A percentile compares a stretch with the other conserved stretches of the same genome.
These are phyloP conservation scores for Fraxinus latifolia DNA, from an alignment of 305 asterid species.

Conservation along the genomic window DNA sequence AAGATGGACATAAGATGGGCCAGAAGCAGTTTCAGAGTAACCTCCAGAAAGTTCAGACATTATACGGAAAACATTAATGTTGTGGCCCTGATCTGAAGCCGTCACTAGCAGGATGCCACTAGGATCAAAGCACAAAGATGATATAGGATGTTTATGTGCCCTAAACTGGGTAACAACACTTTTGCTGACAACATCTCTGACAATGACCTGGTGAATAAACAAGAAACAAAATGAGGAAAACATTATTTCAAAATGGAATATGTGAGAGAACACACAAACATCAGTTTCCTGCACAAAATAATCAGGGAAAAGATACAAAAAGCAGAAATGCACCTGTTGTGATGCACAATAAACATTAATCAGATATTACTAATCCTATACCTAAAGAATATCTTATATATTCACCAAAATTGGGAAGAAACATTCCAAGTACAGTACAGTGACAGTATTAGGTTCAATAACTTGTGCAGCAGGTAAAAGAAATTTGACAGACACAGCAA, in stretches of 20 bases:
- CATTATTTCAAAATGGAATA: not conserved
- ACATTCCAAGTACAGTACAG: not conserved
- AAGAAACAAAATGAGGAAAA: slow-evolving; percentile 7
- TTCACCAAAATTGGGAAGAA: not conserved
- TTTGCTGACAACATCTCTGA: slow-evolving; percentile 72
- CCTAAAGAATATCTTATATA: not conserved
- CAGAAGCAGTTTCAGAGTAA: slow-evolving; percentile 40
- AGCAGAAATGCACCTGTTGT: not conserved
- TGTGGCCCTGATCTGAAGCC: slow-evolving; percentile 92
- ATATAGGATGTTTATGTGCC: slow-evolving; percentile 90
- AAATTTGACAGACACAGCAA: not conserved
- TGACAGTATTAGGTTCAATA: not conserved
- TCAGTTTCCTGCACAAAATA: not conserved
- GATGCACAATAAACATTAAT: slow-evolving; percentile 33
- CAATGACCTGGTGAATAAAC: slow-evolving; percentile 61
- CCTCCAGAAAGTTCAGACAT: slow-evolving; percentile 46
- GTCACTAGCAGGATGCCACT: slow-evolving; percentile 82
- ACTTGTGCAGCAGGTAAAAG: not conserved
- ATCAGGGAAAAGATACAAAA: not conserved
- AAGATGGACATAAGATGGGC: slow-evolving; percentile 64
- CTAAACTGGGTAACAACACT: slow-evolving; percentile 73
- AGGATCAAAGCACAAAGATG: slow-evolving; percentile 85
- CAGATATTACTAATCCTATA: not conserved
- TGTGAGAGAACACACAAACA: slow-evolving; percentile 16
- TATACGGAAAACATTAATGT: slow-evolving; percentile 78